These are phyloP conservation scores for Aphanomyces euteiches DNA, from an alignment of 352 stramenopile species.

Conservation along the genomic window DNA sequence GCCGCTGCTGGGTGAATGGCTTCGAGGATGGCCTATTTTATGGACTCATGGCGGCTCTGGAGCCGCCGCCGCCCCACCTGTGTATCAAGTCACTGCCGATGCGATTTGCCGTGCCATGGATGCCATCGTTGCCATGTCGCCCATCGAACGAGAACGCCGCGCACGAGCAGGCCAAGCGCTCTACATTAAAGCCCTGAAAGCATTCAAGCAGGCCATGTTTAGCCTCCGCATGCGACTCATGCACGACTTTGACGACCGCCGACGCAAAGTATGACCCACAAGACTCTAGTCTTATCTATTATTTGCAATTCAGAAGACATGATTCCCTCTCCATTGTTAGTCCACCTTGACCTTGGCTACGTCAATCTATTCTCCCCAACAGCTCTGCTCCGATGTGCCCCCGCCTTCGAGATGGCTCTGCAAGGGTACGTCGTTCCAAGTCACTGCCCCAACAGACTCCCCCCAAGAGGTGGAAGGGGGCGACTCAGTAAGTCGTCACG, in stretches of 20 bases:
- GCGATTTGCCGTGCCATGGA: conserved; percentile 45
- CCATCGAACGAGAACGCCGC: conserved; percentile 35
- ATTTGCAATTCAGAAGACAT: no score
- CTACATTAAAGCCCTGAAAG: neutral
- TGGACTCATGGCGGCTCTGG: conserved; percentile 46
- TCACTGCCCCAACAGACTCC: no score
- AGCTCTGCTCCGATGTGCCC: no score
- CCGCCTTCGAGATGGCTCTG: no score
- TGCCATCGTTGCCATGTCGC: conserved; percentile 37
- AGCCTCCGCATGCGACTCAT: neutral
- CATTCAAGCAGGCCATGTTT: neutral
- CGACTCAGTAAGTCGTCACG: no score
- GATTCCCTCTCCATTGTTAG: no score
- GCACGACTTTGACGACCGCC: neutral
- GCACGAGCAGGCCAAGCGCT: conserved; percentile 35
- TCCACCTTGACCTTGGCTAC: no score
- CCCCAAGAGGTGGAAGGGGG: no score
- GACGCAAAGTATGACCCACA: no score
- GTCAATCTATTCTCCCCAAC: no score
- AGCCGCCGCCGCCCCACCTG: conserved; percentile 10
- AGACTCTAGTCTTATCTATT: no score
- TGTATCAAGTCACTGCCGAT: conserved; percentile 37
- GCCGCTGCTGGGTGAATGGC: conserved; percentile 54
- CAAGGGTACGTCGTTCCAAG: no score
- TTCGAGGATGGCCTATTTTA: conserved; percentile 64